phyloP scores from a whole-genome alignment of 371 early-diverging fungal genomes.

The Haplosporangium sp. region DNA sequence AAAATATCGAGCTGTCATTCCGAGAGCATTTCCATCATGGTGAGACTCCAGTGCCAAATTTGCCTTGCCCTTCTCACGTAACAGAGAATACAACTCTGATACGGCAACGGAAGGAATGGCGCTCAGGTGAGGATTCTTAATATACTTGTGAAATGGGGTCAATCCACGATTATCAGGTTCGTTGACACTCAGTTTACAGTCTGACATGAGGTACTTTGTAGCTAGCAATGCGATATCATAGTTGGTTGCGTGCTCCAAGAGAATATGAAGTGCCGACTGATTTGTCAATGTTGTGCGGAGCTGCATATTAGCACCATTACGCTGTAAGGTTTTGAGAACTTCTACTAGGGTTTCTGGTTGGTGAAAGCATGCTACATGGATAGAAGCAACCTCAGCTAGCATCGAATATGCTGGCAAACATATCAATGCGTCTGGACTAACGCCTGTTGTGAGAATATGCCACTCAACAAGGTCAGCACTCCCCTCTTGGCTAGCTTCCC shows the following conservation, averaged over 20 bases:
- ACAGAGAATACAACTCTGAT: constrained; percentile 45
- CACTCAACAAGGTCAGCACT: constrained; percentile 43
- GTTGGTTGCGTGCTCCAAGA: constrained; percentile 46
- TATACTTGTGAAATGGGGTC: constrained; percentile 53
- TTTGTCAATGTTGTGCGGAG: constrained; percentile 31
- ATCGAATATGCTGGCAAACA: constrained; percentile 42
- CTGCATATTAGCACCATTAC: constrained; percentile 46
- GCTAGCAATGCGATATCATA: constrained; percentile 41
- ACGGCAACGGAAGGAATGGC: constrained; percentile 44
- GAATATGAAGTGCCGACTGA: constrained; percentile 46
- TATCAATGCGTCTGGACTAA: constrained; percentile 23
- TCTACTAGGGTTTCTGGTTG: constrained; percentile 43
- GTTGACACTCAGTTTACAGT: constrained; percentile 45
- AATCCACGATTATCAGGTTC: constrained; percentile 48
- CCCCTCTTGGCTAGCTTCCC: constrained; percentile 53
- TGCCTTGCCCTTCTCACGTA: constrained; percentile 41
- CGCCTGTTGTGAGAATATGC: constrained; percentile 30
- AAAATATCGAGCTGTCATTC: constrained; percentile 46
- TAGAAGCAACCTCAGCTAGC: constrained; percentile 44
- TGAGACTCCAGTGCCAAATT: constrained; percentile 41
- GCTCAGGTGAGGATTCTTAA: constrained; percentile 47
- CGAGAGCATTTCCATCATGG: constrained; percentile 47
- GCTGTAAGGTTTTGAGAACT: constrained; percentile 42
- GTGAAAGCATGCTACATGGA: constrained; percentile 47
- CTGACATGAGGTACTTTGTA: constrained; percentile 34